Evolutionary conservation across 1,139 yeast species (phyloP).

Genomic region (Yamadazyma triangularis): DNA sequence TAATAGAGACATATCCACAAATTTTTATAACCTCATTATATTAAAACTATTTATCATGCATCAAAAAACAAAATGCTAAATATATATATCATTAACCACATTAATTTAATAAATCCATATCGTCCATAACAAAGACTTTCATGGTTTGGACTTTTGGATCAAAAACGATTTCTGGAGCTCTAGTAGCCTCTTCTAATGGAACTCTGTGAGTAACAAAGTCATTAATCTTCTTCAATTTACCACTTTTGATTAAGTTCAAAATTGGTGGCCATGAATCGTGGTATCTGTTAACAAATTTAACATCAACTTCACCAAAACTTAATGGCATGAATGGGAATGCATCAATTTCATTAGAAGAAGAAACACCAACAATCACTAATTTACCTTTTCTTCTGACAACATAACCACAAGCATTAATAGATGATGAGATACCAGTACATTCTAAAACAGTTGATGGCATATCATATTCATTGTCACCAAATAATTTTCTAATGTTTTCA

Average conservation of each 20-base stretch:
- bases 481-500: slow-evolving; percentile 29
- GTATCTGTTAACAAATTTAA: slow-evolving; percentile 55
- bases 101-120: slow-evolving; percentile 12
- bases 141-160: slow-evolving; percentile 15
- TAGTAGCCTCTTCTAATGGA: slow-evolving; percentile 66
- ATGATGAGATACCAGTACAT: slow-evolving; percentile 29
- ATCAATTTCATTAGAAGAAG: slow-evolving; percentile 64
- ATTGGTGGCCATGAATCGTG: slow-evolving; percentile 53
- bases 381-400: slow-evolving; percentile 19
- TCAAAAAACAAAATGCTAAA: too few relatives aligned
- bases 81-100: too few relatives aligned
- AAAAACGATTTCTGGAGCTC: slow-evolving; percentile 58
- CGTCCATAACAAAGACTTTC: slow-evolving; percentile 16
- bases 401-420: slow-evolving; percentile 67
- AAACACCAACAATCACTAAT: slow-evolving; percentile 33
- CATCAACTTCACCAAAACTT: slow-evolving; percentile 62
- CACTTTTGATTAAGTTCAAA: slow-evolving; percentile 39
- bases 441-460: slow-evolving; percentile 53
- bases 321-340: slow-evolving; percentile 68
- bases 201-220: slow-evolving; percentile 71
- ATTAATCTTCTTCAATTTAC: slow-evolving; percentile 15
- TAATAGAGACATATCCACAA: too few relatives aligned
- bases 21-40: too few relatives aligned
- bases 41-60: too few relatives aligned
- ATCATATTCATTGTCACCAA: slow-evolving; percentile 26